Evolutionary conservation across 768 basidiomycete species (phyloP), one percentile per base, ranked within the genome.

Genomic region (Boletus vermiculosoides): DNA sequence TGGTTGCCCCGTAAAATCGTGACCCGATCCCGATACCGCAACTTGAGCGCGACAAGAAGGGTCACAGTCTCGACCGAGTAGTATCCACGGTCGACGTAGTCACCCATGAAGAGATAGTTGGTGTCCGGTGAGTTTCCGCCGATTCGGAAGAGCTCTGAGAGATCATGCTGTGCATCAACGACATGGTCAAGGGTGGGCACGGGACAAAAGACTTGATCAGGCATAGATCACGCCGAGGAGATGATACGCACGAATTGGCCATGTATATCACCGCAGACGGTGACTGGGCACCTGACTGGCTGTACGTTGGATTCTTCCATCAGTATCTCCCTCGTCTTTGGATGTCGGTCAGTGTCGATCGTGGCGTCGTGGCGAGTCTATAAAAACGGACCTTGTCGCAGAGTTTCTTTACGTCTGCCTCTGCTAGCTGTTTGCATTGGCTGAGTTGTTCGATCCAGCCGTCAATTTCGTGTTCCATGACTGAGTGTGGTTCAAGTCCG

Each of bases 61-160:
- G 95, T 97, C 64, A 99, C 95, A 1, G 97, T 99, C 77, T 99
- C 97, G 55, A 99, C 96, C 20, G 94, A 97, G 77, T 98, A 98
- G 80, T 98, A 99, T 20, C 96, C 96, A 69, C 95, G 87, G 78
- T 98, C 97, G 66, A 98, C 97, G 72, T 98, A 99, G 80, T 99
- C 97, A 30, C 97, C 97, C 97, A 99, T 99, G 80, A 98, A 99
- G 67, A 99, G 89, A 75, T 99, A 99, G 77, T 98, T 99, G 63
- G 97, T 99, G 75, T 97, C 94, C 44, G 97, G 97, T 15, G 93
- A 96, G 77, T 97, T 96, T 49, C 97, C 97, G 52, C 97, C 97
- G 71, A 98, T 98, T 54, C 95, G 88, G 77, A 99, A 98, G 41
- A 98, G 88, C 73, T 99, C 97, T 56, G 94, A 96, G 54, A 99